Base-by-base conservation (phyloP, 192 early-diverging fungal species). In the Umbelopsis sp. region DNA sequence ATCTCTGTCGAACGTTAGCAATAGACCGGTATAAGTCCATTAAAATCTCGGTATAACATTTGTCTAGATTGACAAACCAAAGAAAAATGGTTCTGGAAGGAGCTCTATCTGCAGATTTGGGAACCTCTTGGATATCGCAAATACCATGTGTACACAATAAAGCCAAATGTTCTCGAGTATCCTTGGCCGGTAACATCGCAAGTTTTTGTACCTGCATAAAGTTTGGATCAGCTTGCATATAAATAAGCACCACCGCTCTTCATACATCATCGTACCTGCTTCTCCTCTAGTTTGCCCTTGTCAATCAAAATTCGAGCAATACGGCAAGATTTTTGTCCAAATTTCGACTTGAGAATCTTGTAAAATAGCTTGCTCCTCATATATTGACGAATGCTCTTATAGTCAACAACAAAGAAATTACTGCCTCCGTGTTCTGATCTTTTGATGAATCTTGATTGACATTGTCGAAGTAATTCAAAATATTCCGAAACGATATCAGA, bases 231-330 rank as follows among this genome's bases (percentile, higher is more conserved):
- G 10, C 51, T 20, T 3, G 13, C 21, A 69, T 30, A 18, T 64
- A 11, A 64, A 13, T 15, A n/a, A 44, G 8, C 7, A 67, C 45
- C 5, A 35, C 1, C 12, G 45, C 48, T 18, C 21, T 49, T 25
- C 10, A 10, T 8, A 72, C 44, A 21, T 44, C 13, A n/a, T 50
- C 74, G 25, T 21, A 70, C 73, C 46, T 81, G 68, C 66, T 89
- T 89, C 67, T 93, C 92, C 75, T 93, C 92, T 64, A 93, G 80
- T 76, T 91, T 91, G 18, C 88, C 87, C 75, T 89, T 90, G 49
- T 88, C 88, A 70, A 83, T 78, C 79, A 93, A 70, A 66, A 92
- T 84, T 47, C 89, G 81, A 51, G 90, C 71, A 44, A 92, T 83
- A 49, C 92, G 86, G 23, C 85, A 78, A 45, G 87, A 84, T 4